Conservation (phyloP, 2,329 filamentous ascomycete genomes). For the Ceratocystis ficicola region DNA sequence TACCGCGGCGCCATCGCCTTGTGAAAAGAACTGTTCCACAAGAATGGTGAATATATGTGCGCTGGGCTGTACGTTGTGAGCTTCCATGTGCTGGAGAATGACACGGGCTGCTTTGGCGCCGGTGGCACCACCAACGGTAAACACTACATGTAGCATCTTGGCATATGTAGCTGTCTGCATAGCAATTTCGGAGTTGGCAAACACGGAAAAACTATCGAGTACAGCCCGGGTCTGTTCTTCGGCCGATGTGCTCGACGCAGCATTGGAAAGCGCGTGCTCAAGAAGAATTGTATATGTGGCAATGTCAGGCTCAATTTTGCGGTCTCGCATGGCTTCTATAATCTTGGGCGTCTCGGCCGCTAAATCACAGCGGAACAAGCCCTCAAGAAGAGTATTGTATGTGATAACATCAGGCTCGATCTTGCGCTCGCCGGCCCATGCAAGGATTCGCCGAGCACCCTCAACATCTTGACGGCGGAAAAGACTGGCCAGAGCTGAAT, state of each 20-base stretch:
- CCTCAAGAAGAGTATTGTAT: conserved; percentile 58
- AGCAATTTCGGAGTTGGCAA: conserved; percentile 44
- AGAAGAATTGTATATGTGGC: conserved; percentile 64
- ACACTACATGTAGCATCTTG: conserved; percentile 55
- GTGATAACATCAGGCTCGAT: conserved; percentile 46
- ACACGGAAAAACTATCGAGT: conserved; percentile 42
- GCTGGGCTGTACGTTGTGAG: conserved; percentile 40
- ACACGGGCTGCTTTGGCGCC: conserved; percentile 32
- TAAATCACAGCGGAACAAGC: conserved; percentile 41
- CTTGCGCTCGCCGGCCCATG: conserved; percentile 45
- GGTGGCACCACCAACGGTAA: conserved; percentile 27
- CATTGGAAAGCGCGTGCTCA: conserved; percentile 38
- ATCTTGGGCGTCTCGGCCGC: conserved; percentile 39
- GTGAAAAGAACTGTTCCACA: conserved; percentile 52
- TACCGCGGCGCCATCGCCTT: conserved; percentile 45
- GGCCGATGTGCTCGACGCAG: conserved; percentile 28
- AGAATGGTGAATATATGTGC: conserved; percentile 65
- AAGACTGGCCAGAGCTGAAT: conserved; percentile 55
- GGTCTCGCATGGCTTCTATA: conserved; percentile 46
- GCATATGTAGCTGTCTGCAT: conserved; percentile 54
- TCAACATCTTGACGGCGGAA: conserved; percentile 37
- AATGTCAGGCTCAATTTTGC: conserved; percentile 47
- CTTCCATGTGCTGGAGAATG: conserved; percentile 46
- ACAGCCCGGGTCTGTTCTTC: conserved; percentile 40
- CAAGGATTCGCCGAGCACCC: conserved; percentile 43